phyloP scores from a whole-genome alignment of 805 yeast species.

The Schizosaccharomyces japonicus region DNA sequence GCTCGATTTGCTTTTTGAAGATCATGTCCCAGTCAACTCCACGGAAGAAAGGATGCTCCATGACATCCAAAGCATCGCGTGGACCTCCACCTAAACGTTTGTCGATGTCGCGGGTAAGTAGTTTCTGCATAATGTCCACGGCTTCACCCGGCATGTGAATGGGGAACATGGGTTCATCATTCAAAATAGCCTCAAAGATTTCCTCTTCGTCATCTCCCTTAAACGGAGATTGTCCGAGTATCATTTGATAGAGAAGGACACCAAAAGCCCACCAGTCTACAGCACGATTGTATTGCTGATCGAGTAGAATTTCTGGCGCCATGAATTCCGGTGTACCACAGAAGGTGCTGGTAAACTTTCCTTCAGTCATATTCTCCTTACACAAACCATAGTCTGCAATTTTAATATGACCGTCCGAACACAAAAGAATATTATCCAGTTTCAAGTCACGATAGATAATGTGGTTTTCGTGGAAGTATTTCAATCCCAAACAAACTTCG shows the following conservation, averaged over 20 bases:
- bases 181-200: conserved; percentile 82
- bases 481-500: conserved; percentile 73
- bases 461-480: conserved; percentile 84
- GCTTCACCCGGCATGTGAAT: conserved; percentile 94
- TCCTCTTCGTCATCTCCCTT: conserved; percentile 94
- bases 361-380: conserved; percentile 75
- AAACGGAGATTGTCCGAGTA: conserved; percentile 86
- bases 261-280: conserved; percentile 99
- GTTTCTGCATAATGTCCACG: conserved; percentile 84
- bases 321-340: conserved; percentile 98
- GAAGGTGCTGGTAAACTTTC: conserved; percentile 72
- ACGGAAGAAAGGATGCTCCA: conserved; percentile 79
- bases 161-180: conserved; percentile 91
- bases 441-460: conserved; percentile 91
- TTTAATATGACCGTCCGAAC: conserved; percentile 80
- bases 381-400: conserved; percentile 93
- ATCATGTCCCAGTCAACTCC: conserved; percentile 79
- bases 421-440: conserved; percentile 73
- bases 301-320: conserved; percentile 93
- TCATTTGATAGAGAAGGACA: conserved; percentile 83
- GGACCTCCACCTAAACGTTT: conserved; percentile 78
- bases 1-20: conserved; percentile 60
- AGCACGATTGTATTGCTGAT: conserved; percentile 73
- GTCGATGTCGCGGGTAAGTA: conserved; percentile 81
- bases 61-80: conserved; percentile 71